Percentiles rank a stretch among this genome's conserved stretches.
These are phyloP conservation scores for Carex kokanica DNA, from an alignment of 176 grass and related monocot species.

Conservation along the genomic window DNA sequence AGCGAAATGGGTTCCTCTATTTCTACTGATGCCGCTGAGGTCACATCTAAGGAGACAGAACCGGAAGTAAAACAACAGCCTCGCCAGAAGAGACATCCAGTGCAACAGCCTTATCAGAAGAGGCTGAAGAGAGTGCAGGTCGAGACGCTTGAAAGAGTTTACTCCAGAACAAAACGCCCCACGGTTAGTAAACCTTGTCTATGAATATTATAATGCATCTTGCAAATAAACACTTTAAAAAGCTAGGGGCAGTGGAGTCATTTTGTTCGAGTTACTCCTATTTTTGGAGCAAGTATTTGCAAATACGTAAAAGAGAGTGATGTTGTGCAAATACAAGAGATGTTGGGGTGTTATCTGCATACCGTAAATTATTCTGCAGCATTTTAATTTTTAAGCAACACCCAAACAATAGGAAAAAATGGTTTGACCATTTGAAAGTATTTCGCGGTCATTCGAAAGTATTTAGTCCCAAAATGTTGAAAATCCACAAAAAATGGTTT, in stretches of 20 bases:
- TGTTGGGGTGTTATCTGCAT: background rate
- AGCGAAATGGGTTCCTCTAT: constrained; percentile 27
- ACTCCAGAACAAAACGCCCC: constrained; percentile 64
- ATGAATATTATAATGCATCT: background rate
- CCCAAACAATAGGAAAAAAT: background rate
- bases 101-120: constrained; percentile 56
- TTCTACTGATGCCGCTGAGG: constrained; percentile 21
- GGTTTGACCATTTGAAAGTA: too few species aligned
- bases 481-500: too few species aligned
- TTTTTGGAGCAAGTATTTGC: background rate
- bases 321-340: too few species aligned
- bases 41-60: constrained; percentile 4
- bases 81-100: constrained; percentile 30
- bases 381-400: background rate
- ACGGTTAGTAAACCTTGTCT: constrained; percentile 48
- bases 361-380: background rate
- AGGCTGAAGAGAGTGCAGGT: constrained; percentile 77
- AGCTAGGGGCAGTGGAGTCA: background rate
- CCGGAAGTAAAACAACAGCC: constrained; percentile 38
- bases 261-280: background rate
- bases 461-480: too few species aligned
- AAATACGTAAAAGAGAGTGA: background rate
- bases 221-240: background rate
- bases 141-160: constrained; percentile 81
- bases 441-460: too few species aligned